phyloP scores from a whole-genome alignment of 305 asterid species.

The Caryopteris hybrid region DNA sequence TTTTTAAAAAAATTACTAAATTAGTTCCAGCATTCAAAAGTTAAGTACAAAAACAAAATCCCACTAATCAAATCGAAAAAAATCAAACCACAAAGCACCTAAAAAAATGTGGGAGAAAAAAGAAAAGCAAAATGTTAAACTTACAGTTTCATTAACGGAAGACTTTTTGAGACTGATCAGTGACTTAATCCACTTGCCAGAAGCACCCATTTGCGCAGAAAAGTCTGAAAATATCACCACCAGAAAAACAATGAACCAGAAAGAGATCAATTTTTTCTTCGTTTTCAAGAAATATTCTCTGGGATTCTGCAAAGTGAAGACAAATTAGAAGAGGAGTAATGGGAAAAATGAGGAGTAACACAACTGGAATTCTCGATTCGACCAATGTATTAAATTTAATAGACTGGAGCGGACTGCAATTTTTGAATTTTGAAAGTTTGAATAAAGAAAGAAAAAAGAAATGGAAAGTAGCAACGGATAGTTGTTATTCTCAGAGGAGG shows the following conservation, averaged over 20 bases:
- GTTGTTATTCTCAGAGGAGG: neutral
- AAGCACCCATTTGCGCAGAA: constrained; percentile 59
- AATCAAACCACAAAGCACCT: neutral
- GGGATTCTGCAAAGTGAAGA: constrained; percentile 16
- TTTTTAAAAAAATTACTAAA: too few species aligned
- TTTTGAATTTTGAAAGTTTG: constrained; percentile 38
- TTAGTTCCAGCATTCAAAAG: too few species aligned
- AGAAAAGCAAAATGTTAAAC: neutral
- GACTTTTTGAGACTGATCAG: constrained; percentile 52
- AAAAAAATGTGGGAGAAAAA: neutral
- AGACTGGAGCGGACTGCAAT: constrained; percentile 23
- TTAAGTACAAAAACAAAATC: too few species aligned
- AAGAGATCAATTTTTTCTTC: neutral
- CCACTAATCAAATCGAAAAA: too few species aligned
- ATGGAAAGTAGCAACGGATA: constrained; percentile 31
- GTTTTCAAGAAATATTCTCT: constrained; percentile 14
- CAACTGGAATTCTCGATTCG: constrained; percentile 24
- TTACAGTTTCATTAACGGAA: constrained; percentile 45
- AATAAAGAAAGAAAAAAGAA: constrained; percentile 14
- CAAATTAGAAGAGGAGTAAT: constrained; percentile 21
- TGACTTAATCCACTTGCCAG: constrained; percentile 90
- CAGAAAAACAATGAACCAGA: neutral
- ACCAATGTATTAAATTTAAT: constrained; percentile 25
- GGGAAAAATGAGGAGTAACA: neutral
- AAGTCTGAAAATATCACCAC: neutral